Base-by-base conservation (phyloP, 306 rosid genomes). In the Lotus japonicus region DNA sequence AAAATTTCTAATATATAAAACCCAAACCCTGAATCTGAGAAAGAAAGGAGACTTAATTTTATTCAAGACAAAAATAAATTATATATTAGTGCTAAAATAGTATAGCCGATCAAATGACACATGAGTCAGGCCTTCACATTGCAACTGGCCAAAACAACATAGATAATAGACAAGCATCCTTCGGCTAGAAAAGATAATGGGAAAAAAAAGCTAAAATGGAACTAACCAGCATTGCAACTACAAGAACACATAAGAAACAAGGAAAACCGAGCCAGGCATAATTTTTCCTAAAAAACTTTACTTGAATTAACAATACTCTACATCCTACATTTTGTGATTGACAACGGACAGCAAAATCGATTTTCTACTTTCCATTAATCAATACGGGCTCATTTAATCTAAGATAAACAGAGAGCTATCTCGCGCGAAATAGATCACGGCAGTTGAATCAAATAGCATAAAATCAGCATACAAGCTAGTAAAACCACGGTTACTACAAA, bases 401-500 rank as follows among this genome's bases (percentile, higher is more conserved):
- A 54, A 44, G 63, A n/a, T 31, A 38, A 72, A 19, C 23, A 7
- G 52, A 71, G 16, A 23, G 0, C 23, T 45, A 45, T 21, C 13
- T n/a, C 17, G 66, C n/a, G 38, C 54, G 56, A 79, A 73, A 68
- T 54, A 73, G 39, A 68, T 36, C 66, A 59, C 44, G 42, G 1
- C 0, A 0, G n/a, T 42, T 53, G 58, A 58, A 49, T 49, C 54
- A 78, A 48, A 66, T 13, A 71, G 58, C 48, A 33, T 39, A 46
- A 33, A 51, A 49, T 51, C 36, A 61, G 51, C 58, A 68, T 17
- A 19, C 12, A 69, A 55, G 9, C 35, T 23, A 57, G 49, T 9
- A 75, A 72, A 51, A 70, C 58, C 28, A 15, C 4, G 60, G 56
- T 14, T 7, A 71, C 28, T 11, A 50, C 5, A 36, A 15, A 56